Base-by-base conservation (phyloP, 2,329 filamentous ascomycete genomes). In the Nannizzia gypsea region DNA sequence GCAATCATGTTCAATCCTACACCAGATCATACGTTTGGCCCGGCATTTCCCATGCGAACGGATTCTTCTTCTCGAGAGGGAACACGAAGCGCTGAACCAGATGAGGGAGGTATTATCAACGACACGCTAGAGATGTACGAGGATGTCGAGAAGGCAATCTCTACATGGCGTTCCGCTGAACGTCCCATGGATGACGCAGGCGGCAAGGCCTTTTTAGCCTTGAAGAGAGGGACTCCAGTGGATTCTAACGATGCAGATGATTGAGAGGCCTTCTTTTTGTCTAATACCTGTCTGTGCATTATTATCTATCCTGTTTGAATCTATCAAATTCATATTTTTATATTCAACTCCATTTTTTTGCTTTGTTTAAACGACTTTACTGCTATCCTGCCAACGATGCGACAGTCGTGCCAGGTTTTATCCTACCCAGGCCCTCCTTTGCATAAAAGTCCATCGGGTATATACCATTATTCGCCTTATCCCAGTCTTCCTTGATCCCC, bases 371-470 rank as follows among this genome's bases (percentile, higher is more conserved):
- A 17, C 17, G 34, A 13, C 40, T 22, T 40, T 4, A 9, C n/a
- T 15, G 22, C 42, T 50, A 22, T 59, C 60, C 58, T 8, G 52
- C 60, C n/a, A 40, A 44, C 31, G 57, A 59, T 9, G 60, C 28
- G 20, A 61, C 31, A 5, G 60, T 24, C 48, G 34, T 20, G 24
- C 17, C 44, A 38, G 66, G 73, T 69, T 80, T 90, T 34, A 88
- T 91, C 71, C 93, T 83, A 1, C 92, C 93, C 59, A 99, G 70
- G 0, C 93, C 93, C 52, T 96, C 89, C 71, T 87, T 92, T 0
- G 86, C 91, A 74, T 99, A 99, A 70, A 95, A 99, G 72, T 99
- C 91, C 93, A 99, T 99, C 0, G 91, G 92, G 75, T 99, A 99
- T 13, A 90, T 80, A 1, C 83, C 87, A 46, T 73, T 71, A 55